Evolutionary conservation across 306 rosid species (phyloP), one percentile per base, ranked within the genome.

Genomic region (Cercis canadensis): DNA sequence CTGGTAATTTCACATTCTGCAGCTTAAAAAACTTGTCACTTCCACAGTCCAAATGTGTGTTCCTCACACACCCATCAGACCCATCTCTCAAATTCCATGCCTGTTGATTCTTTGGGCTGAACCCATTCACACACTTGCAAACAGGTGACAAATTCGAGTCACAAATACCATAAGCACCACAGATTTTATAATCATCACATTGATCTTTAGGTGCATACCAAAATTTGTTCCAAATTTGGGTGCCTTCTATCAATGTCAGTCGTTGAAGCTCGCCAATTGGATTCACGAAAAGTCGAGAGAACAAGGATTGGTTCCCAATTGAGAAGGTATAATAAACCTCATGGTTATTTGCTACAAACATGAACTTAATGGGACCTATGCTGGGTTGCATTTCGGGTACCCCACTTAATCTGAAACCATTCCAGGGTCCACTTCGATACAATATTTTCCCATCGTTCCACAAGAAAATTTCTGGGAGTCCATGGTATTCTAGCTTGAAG

Each of bases 391-490:
- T 92, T 74, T 92, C 96, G 0, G 97, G 97, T 0, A 89, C 93
- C 7, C 97, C 96, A 3, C 93, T 87, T 75, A 89, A 92, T 29
- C 92, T 74, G 6, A 21, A 8, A 2, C 97, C 96, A 12, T 92
- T 89, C 97, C 97, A 92, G 0, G 97, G 96, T 17, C 97, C 97
- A 44, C 97, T 92, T 18, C 97, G 74, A 36, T 92, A 92, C 0
- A 3, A 0, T 36, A 11, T 45, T 0, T 0, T 3, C 29, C 57
- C 45, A 8, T 75, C 75, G 13, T 63, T 29, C 69, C 55, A 16
- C 8, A 92, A 74, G 67, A 85, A 92, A 45, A 87, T 33, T 57
- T 92, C 96, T 11, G 96, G 92, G 52, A 87, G 76, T 58, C 96
- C 97, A 11, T n/a, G 80, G 80, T 53, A 73, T 29, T 89, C 82